Conservation (phyloP, 768 basidiomycete genomes). For the Termitomyces titanicus region DNA sequence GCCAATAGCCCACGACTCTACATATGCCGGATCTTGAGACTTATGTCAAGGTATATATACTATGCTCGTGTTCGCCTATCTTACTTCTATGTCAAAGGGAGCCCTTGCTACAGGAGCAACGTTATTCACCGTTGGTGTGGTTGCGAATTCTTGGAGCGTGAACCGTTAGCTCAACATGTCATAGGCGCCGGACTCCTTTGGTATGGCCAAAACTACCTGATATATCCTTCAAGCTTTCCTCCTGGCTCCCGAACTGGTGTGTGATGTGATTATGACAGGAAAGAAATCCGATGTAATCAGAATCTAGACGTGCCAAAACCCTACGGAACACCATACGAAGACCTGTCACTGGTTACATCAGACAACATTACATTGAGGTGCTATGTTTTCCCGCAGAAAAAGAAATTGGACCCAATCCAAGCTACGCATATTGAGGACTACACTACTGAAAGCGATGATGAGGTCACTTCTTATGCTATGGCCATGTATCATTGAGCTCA, state of each 20-base stretch:
- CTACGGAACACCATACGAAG: conserved; percentile 67
- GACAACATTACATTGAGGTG: conserved; percentile 72
- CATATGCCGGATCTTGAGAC: conserved; percentile 42
- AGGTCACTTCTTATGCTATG: conserved; percentile 33
- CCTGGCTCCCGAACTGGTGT: conserved; percentile 76
- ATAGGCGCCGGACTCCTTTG: conserved; percentile 73
- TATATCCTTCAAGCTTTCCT: conserved; percentile 83
- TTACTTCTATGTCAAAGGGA: conserved; percentile 32
- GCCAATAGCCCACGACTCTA: too few relatives aligned
- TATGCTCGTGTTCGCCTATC: background rate
- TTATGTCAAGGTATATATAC: conserved; percentile 40
- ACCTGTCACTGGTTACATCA: conserved; percentile 65
- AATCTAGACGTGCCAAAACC: conserved; percentile 68
- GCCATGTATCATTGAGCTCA: background rate
- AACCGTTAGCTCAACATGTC: conserved; percentile 1
- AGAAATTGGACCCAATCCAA: conserved; percentile 36
- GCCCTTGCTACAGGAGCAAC: conserved; percentile 54
- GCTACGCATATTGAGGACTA: conserved; percentile 30
- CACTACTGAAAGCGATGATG: conserved; percentile 48
- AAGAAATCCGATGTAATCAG: background rate
- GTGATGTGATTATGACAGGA: conserved; percentile 10
- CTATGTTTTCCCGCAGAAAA: conserved; percentile 71
- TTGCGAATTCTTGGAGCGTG: background rate
- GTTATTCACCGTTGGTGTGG: conserved; percentile 53
- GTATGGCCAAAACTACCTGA: conserved; percentile 84